Base-by-base conservation (phyloP, 2,329 filamentous ascomycete species). In the Triangularia setosa region DNA sequence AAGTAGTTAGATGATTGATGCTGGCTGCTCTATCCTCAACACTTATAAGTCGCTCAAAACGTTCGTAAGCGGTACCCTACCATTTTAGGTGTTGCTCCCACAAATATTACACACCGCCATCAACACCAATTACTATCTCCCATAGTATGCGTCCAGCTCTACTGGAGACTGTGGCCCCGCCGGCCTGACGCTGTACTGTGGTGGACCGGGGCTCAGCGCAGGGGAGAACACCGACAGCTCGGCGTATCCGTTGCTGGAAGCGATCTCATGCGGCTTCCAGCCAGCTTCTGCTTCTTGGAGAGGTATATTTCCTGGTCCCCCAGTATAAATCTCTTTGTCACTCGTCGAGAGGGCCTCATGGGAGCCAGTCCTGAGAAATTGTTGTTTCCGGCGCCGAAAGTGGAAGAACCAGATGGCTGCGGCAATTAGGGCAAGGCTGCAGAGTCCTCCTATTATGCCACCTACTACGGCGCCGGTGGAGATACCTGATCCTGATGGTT, bases 391-490 rank as follows among this genome's bases (percentile, higher is more conserved):
- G 7, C 14, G 33, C 2, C 33, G 33, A n/a, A n/a, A n/a, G 33
- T n/a, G 6, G 7, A 40, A n/a, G 16, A n/a, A 40, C 33, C 33
- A 40, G 16, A 40, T 18, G 14, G 14, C 33, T n/a, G 16, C 33
- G 33, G 21, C 67, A 6, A 68, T 59, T 25, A 62, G n/a, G 1
- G 64, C 68, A 0, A 69, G 14, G 1, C 30, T 65, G n/a, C 54
- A 65, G 5, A 69, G 16, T 16, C 67, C 68, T 1, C 68, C 68
- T 12, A 69, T 57, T 18, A 69, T 64, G 4, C 67, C 65, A 2
- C 68, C 68, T 9, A 59, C 67, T n/a, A 68, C 65, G 14, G 65
- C 56, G 18, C 57, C 68, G 4, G 58, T 52, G 11, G 30, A 16
- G 30, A 11, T 9, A 12, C 30, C 9, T 33, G 11, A 12, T 9